Conservation (phyloP, 371 early-diverging fungal species). For the Lichtheimia corymbifera region DNA sequence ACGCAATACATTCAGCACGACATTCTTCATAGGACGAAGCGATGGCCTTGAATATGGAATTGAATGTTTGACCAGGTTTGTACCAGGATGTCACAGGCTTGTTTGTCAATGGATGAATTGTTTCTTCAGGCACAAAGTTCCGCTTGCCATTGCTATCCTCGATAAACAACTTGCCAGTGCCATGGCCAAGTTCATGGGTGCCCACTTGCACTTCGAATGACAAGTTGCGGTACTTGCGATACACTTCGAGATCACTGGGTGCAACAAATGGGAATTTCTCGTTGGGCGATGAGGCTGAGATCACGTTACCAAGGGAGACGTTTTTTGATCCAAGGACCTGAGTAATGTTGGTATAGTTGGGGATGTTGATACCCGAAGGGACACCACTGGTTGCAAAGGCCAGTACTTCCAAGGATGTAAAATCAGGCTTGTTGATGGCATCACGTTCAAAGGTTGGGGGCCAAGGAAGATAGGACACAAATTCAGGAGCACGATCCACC, state of each 20-base stretch:
- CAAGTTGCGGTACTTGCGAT: constrained; percentile 41
- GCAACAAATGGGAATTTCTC: constrained; percentile 56
- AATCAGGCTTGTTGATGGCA: constrained; percentile 63
- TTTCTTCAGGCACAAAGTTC: constrained; percentile 52
- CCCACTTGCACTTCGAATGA: constrained; percentile 66
- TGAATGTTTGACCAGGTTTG: constrained; percentile 62
- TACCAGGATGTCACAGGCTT: constrained; percentile 58
- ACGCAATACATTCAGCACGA: constrained; percentile 65
- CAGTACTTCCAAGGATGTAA: constrained; percentile 65
- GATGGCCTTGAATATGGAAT: constrained; percentile 53
- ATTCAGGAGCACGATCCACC: constrained; percentile 52
- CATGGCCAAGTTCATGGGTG: constrained; percentile 58
- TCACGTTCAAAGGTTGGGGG: constrained; percentile 56
- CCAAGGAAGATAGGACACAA: constrained; percentile 62
- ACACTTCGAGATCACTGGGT: constrained; percentile 44
- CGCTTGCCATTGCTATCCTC: constrained; percentile 52
- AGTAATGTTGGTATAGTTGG: constrained; percentile 62
- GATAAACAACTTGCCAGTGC: constrained; percentile 58
- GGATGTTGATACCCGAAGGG: constrained; percentile 69
- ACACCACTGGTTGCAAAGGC: constrained; percentile 56
- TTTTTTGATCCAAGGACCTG: constrained; percentile 63
- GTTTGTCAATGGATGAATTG: constrained; percentile 49
- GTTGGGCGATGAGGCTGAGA: constrained; percentile 52
- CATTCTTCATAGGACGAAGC: constrained; percentile 60
- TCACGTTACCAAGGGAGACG: constrained; percentile 64